A percentile compares a stretch with the other conserved stretches of the same genome.
These are phyloP conservation scores for Aspergillus pseudoviridinutans DNA, from an alignment of 2,329 filamentous ascomycete genomes.

Conservation along the genomic window DNA sequence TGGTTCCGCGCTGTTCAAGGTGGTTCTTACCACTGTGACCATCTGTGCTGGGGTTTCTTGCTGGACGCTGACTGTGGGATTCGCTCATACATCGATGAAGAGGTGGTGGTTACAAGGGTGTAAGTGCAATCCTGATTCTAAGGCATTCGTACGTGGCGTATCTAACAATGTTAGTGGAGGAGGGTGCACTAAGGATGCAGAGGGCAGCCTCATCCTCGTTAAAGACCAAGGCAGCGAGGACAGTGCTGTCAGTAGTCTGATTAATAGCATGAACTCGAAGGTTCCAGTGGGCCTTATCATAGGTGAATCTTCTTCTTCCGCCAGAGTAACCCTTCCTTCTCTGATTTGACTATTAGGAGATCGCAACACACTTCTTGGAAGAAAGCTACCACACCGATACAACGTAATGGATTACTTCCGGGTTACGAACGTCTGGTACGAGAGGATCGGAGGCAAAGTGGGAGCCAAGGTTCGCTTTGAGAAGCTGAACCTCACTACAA, in stretches of 20 bases:
- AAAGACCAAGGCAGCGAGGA: slow-evolving; percentile 45
- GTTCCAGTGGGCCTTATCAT: slow-evolving; percentile 55
- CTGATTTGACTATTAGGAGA: slow-evolving; percentile 43
- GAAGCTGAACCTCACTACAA: slow-evolving; percentile 50
- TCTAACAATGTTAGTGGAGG: slow-evolving; percentile 47
- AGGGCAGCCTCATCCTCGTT: slow-evolving; percentile 44
- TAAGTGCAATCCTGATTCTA: slow-evolving; percentile 33
- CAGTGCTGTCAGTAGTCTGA: slow-evolving; percentile 37
- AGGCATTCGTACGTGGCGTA: not conserved
- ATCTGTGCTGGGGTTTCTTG: slow-evolving; percentile 55
- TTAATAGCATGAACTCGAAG: slow-evolving; percentile 44
- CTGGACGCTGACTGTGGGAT: slow-evolving; percentile 53
- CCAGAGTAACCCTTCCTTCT: not conserved
- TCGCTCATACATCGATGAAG: slow-evolving; percentile 56
- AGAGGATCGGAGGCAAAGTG: slow-evolving; percentile 44
- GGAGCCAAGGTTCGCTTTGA: slow-evolving; percentile 62
- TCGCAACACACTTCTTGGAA: slow-evolving; percentile 47
- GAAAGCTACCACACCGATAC: slow-evolving; percentile 55
- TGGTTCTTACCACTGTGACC: slow-evolving; percentile 51
- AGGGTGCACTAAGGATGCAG: slow-evolving; percentile 45
- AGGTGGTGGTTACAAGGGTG: slow-evolving; percentile 63
- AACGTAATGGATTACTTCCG: slow-evolving; percentile 67
- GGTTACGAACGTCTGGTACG: slow-evolving; percentile 65
- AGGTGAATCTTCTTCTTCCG: slow-evolving; percentile 38
- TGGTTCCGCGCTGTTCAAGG: slow-evolving; percentile 62